Evolutionary conservation across 257 asterid genomes (phyloP), one percentile per base, ranked within the genome.

Genomic region (Paulownia fortunei): DNA sequence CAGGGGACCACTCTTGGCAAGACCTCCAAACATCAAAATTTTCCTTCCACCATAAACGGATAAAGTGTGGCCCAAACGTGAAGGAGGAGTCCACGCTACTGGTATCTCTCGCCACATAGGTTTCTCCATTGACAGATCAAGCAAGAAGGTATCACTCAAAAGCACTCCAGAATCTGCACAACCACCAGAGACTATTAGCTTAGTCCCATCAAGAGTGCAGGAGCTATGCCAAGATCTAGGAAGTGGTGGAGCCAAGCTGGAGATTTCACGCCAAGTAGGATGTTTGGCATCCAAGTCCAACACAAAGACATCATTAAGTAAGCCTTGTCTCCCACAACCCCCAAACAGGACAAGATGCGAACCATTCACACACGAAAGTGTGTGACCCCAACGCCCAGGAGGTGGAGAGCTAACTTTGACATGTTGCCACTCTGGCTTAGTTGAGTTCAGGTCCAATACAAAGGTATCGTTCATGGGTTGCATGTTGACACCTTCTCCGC

Each of bases 211-310:
- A 9, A 93, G 90, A 19, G 97, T 93, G 82, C 98, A 93, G 18
- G 98, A 93, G 86, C 98, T 91, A 79, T 93, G 98, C 98, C 98
- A 93, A 19, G 98, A 93, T 74, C 98, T 85, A 16, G 98, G 97
- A 46, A 89, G 92, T 3, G 98, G 98, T 19, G 98, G 98, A 26
- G 97, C 96, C 85, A 89, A 77, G 79, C 96, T 87, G 44, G 92
- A 91, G 82, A 92, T 91, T 77, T 92, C 97, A 18, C 95, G 95
- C 97, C 97, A 92, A 6, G 93, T 87, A 6, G 90, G 97, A 64
- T 85, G 92, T 72, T 89, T 91, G 59, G 97, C 96, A 60, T 91
- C 98, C 83, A 93, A 84, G 83, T 93, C 98, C 87, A 93, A 72
- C 62, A 93, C 83, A 73, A 93, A 93, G 60, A 93, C 98, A 27